Evolutionary conservation across 164 flowering plant species (phyloP), one percentile per base, ranked within the genome.

Genomic region (Stephania yunnanensis): DNA sequence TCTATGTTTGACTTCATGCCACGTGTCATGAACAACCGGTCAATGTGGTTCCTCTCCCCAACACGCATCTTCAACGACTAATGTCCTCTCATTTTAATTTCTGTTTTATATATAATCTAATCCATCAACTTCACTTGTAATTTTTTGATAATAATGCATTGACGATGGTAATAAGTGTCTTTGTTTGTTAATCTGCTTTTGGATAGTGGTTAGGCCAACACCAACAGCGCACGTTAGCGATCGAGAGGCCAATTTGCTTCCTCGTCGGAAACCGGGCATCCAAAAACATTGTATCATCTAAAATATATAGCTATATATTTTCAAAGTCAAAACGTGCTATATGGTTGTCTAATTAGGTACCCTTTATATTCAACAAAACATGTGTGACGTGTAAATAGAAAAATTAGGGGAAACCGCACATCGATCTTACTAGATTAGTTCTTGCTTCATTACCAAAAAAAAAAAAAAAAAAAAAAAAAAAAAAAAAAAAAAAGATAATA

Each of bases 231-330:
- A 71, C 17, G 58, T 20, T 48, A 71, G 73, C 5, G 17, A 15
- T 25, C 25, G 25, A 25, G 25, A 22, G 20, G 66, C 66, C 20
- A 6, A 22, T 3, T 71, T 73, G 81, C 80, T 75, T 73, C 78
- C 82, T 75, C 42, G 71, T 79, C 4, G 73, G 80, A 77, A 75
- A 71, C 74, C 71, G 36, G 50, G n/a, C 75, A 64, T 7, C 64
- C 36, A 31, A 31, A 31, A 31, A 31, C 36, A 31, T 31, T 52
- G 13, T 9, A 25, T 80, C 36, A 31, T 31, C 36, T 3, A 31
- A n/a, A n/a, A n/a, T 25, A 25, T 25, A 25, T 76, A 79, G 78
- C 79, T 65, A 46, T 22, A 66, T 68, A 10, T 4, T 8, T 61
- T 74, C 72, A 63, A 69, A 75, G 80, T 78, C 80, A 80, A 74